These are phyloP conservation scores for Globisporangium viniferum DNA, from an alignment of 352 stramenopile genomes.

Conservation along the genomic window DNA sequence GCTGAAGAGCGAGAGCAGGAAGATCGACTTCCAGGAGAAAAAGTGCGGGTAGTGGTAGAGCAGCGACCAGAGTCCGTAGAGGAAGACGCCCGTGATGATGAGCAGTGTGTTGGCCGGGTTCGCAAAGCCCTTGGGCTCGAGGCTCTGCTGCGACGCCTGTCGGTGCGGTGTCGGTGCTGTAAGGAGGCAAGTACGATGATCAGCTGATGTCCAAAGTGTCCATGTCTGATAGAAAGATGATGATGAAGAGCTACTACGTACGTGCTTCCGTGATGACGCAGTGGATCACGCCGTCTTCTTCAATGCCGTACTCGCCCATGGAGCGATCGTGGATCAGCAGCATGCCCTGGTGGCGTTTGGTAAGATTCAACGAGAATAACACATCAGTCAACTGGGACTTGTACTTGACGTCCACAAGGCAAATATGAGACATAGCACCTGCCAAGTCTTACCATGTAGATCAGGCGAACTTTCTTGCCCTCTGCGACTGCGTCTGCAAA, in stretches of 20 bases:
- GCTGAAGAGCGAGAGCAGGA: constrained; percentile 66
- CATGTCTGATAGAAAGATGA: constrained; percentile 5
- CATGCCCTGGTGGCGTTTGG: constrained; percentile 43
- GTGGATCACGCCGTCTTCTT: constrained; percentile 74
- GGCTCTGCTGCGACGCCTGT: constrained; percentile 33
- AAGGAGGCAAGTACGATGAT: constrained; percentile 3
- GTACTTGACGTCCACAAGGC: not conserved
- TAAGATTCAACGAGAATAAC: not conserved
- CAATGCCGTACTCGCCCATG: constrained; percentile 79
- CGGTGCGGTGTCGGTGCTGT: constrained; percentile 40
- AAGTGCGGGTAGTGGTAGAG: constrained; percentile 78
- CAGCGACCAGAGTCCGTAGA: constrained; percentile 78
- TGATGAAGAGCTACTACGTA: constrained; percentile 27
- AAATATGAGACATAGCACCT: not conserved
- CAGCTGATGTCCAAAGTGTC: constrained; percentile 10
- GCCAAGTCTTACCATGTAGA: constrained; percentile 58
- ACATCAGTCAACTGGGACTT: too few species aligned
- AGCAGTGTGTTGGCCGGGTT: constrained; percentile 62
- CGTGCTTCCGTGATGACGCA: constrained; percentile 66
- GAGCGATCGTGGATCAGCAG: constrained; percentile 52
- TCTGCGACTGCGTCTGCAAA: constrained; percentile 50
- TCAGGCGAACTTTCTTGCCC: constrained; percentile 64
- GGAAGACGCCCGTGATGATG: constrained; percentile 51
- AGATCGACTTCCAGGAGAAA: constrained; percentile 70
- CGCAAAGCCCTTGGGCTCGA: constrained; percentile 50